These are phyloP conservation scores for Pseudevernia furfuracea DNA, from an alignment of 495 filamentous ascomycete genomes.

Conservation along the genomic window DNA sequence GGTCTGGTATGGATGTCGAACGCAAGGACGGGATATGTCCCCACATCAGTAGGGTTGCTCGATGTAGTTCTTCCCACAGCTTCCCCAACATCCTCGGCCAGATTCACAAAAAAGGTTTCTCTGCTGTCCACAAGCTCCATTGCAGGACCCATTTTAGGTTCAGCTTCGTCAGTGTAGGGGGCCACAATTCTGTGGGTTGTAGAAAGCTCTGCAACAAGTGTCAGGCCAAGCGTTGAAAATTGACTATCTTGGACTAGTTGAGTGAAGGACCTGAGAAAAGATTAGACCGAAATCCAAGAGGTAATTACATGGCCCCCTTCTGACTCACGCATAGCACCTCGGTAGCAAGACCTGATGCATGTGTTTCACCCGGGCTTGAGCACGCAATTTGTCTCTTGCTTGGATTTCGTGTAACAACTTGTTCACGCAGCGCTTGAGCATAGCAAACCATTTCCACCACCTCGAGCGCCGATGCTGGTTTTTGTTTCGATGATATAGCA, in stretches of 20 bases:
- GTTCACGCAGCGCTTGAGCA: slow-evolving; percentile 53
- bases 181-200: slow-evolving; percentile 44
- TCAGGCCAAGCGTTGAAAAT: slow-evolving; percentile 71
- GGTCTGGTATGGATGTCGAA: not conserved
- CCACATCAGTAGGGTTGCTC: not conserved
- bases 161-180: slow-evolving; percentile 12
- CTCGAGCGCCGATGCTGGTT: slow-evolving; percentile 67
- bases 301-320: no score
- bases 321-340: slow-evolving; percentile 40
- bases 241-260: slow-evolving; percentile 63
- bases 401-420: slow-evolving; percentile 44
- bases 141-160: not conserved
- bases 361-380: slow-evolving; percentile 20
- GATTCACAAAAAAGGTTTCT: not conserved
- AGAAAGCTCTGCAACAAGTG: slow-evolving; percentile 59
- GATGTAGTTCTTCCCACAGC: slow-evolving; percentile 16
- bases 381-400: slow-evolving; percentile 6
- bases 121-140: not conserved
- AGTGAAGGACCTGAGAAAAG: slow-evolving; percentile 50
- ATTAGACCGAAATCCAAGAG: slow-evolving; percentile 4
- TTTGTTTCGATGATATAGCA: slow-evolving; percentile 69
- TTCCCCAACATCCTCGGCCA: slow-evolving; percentile 29
- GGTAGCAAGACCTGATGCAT: slow-evolving; percentile 36
- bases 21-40: no score
- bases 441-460: slow-evolving; percentile 67